These are phyloP conservation scores for Xylaria polymorpha DNA, from an alignment of 2,329 filamentous ascomycete species.

Conservation along the genomic window DNA sequence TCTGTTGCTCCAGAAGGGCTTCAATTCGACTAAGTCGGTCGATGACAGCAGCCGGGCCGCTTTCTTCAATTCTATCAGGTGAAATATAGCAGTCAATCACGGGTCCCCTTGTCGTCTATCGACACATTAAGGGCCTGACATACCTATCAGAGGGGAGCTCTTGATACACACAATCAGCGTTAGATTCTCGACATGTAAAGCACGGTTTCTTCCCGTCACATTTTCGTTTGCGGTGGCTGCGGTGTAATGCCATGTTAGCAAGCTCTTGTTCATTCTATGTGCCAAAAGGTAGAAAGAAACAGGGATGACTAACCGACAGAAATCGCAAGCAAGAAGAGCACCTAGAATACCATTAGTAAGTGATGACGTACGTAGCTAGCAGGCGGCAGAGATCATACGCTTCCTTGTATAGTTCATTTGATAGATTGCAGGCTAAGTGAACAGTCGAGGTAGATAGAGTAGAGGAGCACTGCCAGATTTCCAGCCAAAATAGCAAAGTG, in stretches of 20 bases:
- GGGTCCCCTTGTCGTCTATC: neutral
- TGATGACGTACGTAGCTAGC: conserved; percentile 22
- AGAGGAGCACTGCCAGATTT: neutral
- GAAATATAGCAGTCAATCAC: conserved; percentile 28
- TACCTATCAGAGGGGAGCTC: conserved; percentile 53
- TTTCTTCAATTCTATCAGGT: conserved; percentile 49
- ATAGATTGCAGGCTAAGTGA: neutral
- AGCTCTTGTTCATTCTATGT: conserved; percentile 6
- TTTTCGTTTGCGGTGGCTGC: conserved; percentile 53
- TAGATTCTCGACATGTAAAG: conserved; percentile 54
- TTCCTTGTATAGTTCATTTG: conserved; percentile 54
- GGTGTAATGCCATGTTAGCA: conserved; percentile 33
- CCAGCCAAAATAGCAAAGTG: neutral
- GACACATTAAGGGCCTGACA: neutral
- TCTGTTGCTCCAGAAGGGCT: conserved; percentile 50
- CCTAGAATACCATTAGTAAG: conserved; percentile 47
- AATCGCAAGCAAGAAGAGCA: conserved; percentile 56
- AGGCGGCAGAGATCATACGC: conserved; percentile 43
- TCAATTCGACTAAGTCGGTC: conserved; percentile 56
- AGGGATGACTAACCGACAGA: conserved; percentile 48
- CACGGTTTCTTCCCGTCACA: conserved; percentile 55
- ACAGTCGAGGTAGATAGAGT: conserved; percentile 4
- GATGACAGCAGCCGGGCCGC: conserved; percentile 50
- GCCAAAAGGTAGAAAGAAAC: conserved; percentile 2
- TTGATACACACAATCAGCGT: conserved; percentile 55